Evolutionary conservation across 2,329 filamentous ascomycete species (phyloP).

Genomic region (Lecanosticta acicola): DNA sequence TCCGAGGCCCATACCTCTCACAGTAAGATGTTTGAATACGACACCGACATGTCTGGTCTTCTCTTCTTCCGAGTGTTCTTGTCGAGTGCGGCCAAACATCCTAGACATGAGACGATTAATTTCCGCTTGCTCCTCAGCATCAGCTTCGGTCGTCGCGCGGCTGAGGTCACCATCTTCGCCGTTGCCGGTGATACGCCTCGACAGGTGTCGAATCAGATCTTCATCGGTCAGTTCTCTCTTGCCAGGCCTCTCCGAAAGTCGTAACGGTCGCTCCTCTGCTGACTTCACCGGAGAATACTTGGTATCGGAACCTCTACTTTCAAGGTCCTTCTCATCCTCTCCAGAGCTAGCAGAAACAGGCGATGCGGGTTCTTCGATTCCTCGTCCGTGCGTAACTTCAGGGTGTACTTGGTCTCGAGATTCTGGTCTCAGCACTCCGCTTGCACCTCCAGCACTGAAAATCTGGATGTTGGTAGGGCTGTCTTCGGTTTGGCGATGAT

Average conservation of each 20-base stretch:
- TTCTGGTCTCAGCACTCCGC: neutral
- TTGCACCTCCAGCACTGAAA: slow-evolving; percentile 1
- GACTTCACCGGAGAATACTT: neutral
- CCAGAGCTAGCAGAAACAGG: neutral
- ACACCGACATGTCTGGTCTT: slow-evolving; percentile 63
- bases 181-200: slow-evolving; percentile 44
- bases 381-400: neutral
- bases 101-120: slow-evolving; percentile 60
- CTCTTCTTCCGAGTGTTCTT: slow-evolving; percentile 62
- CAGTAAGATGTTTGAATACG: slow-evolving; percentile 58
- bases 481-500: neutral
- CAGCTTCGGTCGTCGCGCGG: slow-evolving; percentile 15
- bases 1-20: slow-evolving; percentile 56
- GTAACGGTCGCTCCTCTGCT: neutral
- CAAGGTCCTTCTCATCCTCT: neutral
- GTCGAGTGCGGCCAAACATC: slow-evolving; percentile 63
- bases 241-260: neutral
- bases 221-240: slow-evolving; percentile 43
- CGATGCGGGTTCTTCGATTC: neutral
- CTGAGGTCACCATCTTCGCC: slow-evolving; percentile 22
- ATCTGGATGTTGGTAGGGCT: no score
- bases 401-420: neutral
- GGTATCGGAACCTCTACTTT: neutral
- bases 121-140: slow-evolving; percentile 45
- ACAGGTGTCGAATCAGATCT: slow-evolving; percentile 47